phyloP scores from a whole-genome alignment of 306 rosid genomes.

The Lithocarpus polystachyus region DNA sequence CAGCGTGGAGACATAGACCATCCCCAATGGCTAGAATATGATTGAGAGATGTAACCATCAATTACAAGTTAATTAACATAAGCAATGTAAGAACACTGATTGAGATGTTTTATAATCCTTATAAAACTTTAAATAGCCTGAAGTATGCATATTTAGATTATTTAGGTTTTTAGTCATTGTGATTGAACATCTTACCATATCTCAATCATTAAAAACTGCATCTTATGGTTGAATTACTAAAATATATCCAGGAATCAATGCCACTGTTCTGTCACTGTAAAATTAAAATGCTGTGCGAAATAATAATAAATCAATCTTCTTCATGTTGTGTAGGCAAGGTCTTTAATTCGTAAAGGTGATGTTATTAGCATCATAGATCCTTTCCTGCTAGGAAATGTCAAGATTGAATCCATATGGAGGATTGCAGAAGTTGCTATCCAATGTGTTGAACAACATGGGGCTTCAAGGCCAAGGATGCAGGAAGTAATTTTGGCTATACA shows the following conservation, averaged over 20 bases:
- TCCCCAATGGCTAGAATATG: too few relatives aligned
- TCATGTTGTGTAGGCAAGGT: slow-evolving; percentile 62
- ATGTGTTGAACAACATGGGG: slow-evolving; percentile 83
- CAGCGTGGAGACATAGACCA: too few relatives aligned
- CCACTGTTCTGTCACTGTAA: neutral
- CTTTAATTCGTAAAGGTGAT: slow-evolving; percentile 72
- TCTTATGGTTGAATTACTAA: neutral
- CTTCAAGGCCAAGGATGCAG: slow-evolving; percentile 92
- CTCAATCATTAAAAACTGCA: neutral
- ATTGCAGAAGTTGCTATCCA: slow-evolving; percentile 83
- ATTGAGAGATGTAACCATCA: too few relatives aligned
- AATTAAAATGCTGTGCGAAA: neutral
- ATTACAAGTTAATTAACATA: too few relatives aligned
- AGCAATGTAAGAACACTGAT: too few relatives aligned
- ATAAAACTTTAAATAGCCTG: too few relatives aligned
- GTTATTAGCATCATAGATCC: slow-evolving; percentile 77
- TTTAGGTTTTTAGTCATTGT: too few relatives aligned
- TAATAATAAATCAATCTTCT: neutral
- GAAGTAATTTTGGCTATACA: slow-evolving; percentile 85
- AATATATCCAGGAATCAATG: neutral
- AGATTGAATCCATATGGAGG: slow-evolving; percentile 86
- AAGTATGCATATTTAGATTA: too few relatives aligned
- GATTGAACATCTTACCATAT: neutral
- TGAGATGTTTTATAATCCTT: too few relatives aligned
- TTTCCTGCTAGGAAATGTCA: slow-evolving; percentile 52